Evolutionary conservation across 2,329 filamentous ascomycete genomes (phyloP), one percentile per base, ranked within the genome.

Genomic region (Aspergillus tubingensis): DNA sequence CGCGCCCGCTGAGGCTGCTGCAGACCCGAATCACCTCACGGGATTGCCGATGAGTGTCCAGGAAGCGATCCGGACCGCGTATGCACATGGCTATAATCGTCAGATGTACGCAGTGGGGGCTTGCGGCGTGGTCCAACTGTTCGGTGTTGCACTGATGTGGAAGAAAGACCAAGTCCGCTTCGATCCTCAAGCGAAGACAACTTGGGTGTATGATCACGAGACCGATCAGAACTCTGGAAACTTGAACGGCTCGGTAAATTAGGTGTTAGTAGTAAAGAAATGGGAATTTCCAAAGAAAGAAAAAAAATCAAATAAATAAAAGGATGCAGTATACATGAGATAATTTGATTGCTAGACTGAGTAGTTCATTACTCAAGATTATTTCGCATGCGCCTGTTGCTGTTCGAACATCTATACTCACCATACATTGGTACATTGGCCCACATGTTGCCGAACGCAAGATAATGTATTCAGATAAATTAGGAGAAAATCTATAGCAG

Each of bases 51-150:
- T 49, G 2, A 52, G 41, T 2, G 19, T 25, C 2, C 65, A 68
- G 38, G 11, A 25, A 10, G 21, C 39, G 0, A 47, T 67, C 19
- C 58, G 62, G 2, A 32, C 49, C 10, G 58, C 61, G 3, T 70
- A 60, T 43, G 63, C 62, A 8, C 54, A 23, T 11, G 66, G 58
- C 3, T 70, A 68, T 47, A 67, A 62, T 30, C 8, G 39, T n/a
- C 62, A 68, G 49, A 68, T 66, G 61, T 67, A 62, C 5, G 41
- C 63, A 2, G 62, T 60, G 2, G 66, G 62, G 10, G 64, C 60
- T 17, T 65, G 66, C 50, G 56, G 60, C 0, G 53, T 44, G 10
- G 63, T 62, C 3, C 63, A 67, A 17, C 3, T 65, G 3, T 27
- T 65, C 11, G 51, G 59, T 2, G 59, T 64, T 0, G 59, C 47